Evolutionary conservation across 768 basidiomycete species (phyloP).

Genomic region (Amanita phalloides): DNA sequence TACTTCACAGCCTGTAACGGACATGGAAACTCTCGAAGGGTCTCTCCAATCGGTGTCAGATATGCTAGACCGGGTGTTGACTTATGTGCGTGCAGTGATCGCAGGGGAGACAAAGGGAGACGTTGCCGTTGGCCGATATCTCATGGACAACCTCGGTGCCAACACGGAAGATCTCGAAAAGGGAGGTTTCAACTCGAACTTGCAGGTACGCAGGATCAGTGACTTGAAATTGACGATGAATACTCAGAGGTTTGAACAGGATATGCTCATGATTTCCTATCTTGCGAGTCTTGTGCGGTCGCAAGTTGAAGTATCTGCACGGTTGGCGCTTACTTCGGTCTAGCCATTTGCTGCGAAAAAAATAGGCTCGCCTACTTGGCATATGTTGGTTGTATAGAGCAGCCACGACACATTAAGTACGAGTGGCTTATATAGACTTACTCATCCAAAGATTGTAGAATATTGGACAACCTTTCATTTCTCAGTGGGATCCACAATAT

Average conservation of each 20-base stretch:
- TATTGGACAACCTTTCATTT: conserved; percentile 54
- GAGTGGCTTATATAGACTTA: neutral
- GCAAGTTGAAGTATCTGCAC: conserved; percentile 86
- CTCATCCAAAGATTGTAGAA: conserved; percentile 20
- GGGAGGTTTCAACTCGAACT: conserved; percentile 61
- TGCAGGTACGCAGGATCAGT: conserved; percentile 41
- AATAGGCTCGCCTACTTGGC: too few species aligned
- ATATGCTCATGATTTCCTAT: conserved; percentile 92
- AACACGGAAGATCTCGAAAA: conserved; percentile 62
- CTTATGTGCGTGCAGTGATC: conserved; percentile 75
- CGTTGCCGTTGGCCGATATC: conserved; percentile 78
- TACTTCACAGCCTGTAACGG: conserved; percentile 43
- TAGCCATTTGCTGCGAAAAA: neutral
- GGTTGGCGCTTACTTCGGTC: conserved; percentile 65
- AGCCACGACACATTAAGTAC: neutral
- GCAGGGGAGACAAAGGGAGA: conserved; percentile 73
- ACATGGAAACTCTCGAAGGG: conserved; percentile 69
- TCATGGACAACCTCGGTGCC: conserved; percentile 80
- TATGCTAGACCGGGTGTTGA: conserved; percentile 79
- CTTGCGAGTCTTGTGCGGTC: conserved; percentile 87
- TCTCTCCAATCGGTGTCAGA: conserved; percentile 58
- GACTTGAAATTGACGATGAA: neutral
- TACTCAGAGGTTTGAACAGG: conserved; percentile 30
- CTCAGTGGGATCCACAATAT: conserved; percentile 83
- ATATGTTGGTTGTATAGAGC: neutral